Conservation (phyloP, 441 rosid genomes). For the Erysimum cheiri region DNA sequence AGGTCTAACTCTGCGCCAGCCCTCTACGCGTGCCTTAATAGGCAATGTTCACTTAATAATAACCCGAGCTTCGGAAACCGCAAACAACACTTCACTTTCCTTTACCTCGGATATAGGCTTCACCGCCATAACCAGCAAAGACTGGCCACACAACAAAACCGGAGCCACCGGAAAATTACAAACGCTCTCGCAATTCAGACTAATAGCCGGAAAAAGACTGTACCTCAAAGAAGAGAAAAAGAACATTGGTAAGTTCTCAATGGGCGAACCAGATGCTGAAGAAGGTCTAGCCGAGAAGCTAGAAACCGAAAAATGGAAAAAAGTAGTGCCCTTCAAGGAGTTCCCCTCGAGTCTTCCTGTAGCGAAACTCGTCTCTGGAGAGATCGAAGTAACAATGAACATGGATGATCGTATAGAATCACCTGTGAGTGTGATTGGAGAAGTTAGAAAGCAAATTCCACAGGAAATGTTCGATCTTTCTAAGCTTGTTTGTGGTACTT, state of each 20-base stretch:
- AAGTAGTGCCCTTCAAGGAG: conserved; percentile 78
- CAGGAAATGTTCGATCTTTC: conserved; percentile 92
- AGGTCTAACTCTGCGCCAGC: conserved; percentile 88
- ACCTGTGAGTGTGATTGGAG: conserved; percentile 60
- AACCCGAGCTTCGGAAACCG: conserved; percentile 48
- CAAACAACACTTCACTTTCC: conserved; percentile 46
- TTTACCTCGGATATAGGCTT: conserved; percentile 69
- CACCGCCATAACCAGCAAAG: conserved; percentile 58
- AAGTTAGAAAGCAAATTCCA: conserved; percentile 75
- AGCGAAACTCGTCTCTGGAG: conserved; percentile 65
- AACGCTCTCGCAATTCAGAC: conserved; percentile 60
- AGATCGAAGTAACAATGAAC: conserved; percentile 64
- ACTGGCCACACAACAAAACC: conserved; percentile 82
- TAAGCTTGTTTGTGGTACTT: conserved; percentile 80
- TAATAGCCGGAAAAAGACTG: conserved; percentile 68
- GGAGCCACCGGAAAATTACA: conserved; percentile 68
- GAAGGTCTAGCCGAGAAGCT: conserved; percentile 61
- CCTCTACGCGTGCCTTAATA: conserved; percentile 68
- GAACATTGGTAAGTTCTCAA: conserved; percentile 54
- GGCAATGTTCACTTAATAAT: conserved; percentile 69
- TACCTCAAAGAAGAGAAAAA: conserved; percentile 77
- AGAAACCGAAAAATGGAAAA: conserved; percentile 71
- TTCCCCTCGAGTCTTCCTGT: conserved; percentile 89
- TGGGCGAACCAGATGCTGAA: conserved; percentile 53
- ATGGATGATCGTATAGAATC: conserved; percentile 52